phyloP scores from a whole-genome alignment of 768 basidiomycete genomes.

The Boletus insuetus region DNA sequence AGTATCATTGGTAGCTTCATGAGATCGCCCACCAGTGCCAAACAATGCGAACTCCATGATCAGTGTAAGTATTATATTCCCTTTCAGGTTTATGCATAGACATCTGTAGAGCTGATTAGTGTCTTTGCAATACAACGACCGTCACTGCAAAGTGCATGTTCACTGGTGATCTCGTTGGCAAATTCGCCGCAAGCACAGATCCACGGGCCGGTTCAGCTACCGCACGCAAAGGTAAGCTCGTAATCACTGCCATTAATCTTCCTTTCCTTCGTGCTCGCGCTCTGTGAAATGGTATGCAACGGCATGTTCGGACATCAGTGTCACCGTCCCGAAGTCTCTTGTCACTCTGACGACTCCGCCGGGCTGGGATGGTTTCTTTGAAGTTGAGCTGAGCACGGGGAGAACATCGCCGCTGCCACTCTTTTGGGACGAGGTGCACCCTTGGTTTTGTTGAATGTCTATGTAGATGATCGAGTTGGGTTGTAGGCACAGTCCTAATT shows the following conservation, averaged over 20 bases:
- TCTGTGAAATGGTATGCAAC: slow-evolving; percentile 48
- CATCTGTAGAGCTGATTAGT: slow-evolving; percentile 40
- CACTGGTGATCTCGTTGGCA: slow-evolving; percentile 42
- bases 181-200: slow-evolving; percentile 49
- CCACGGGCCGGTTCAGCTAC: slow-evolving; percentile 56
- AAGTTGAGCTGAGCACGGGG: slow-evolving; percentile 41
- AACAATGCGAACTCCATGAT: slow-evolving; percentile 28
- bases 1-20: no score
- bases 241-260: neutral
- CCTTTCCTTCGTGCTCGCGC: slow-evolving; percentile 6
- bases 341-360: slow-evolving; percentile 45
- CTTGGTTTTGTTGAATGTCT: slow-evolving; percentile 55
- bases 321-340: slow-evolving; percentile 37
- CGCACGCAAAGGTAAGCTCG: slow-evolving; percentile 51
- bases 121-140: slow-evolving; percentile 51
- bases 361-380: slow-evolving; percentile 62
- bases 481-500: no score
- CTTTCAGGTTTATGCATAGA: neutral
- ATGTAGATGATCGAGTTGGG: neutral
- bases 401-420: slow-evolving; percentile 41
- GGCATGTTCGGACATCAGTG: slow-evolving; percentile 42
- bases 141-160: slow-evolving; percentile 59
- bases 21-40: slow-evolving; percentile 23
- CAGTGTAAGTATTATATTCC: slow-evolving; percentile 18
- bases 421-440: slow-evolving; percentile 51